Base-by-base conservation (phyloP, 108 stramenopile species). In the Bacterosira constricta region DNA sequence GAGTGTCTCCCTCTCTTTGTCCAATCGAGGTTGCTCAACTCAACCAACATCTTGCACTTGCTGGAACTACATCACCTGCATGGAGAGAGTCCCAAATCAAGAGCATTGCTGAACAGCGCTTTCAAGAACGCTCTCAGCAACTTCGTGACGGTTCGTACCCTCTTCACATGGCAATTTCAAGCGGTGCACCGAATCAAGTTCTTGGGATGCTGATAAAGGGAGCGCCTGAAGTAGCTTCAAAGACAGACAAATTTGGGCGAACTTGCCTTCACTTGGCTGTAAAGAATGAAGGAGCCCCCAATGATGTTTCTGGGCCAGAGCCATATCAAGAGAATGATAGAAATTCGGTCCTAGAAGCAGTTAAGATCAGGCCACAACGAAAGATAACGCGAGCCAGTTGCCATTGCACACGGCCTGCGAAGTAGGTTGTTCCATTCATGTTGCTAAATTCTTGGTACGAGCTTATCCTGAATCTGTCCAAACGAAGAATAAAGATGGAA, bases 131-230 rank as follows among this genome's bases (percentile, higher is more conserved):
- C 31, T 66, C 52, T 27, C 38, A 15, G 9, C 76, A 77, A 56
- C 17, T 77, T 50, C 72, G 79, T 8, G 79, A 80, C 29, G 79
- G 79, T 36, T 61, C 55, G 0, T 80, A 38, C 31, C 79, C 79
- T 12, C 38, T 80, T 49, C 73, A 68, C 45, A 80, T 80, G 51
- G 79, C 79, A 7, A 54, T 80, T 35, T 17, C 37, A 27, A 67
- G 39, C 25, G 72, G 72, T 32, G 79, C 79, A 21, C 55, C 72
- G 6, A 35, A 45, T 2, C 2, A n/a, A 20, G 58, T 74, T 21
- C 23, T 80, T 23, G 51, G 68, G 29, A 77, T 60, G 50, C 45
- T 77, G 42, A 18, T 77, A n/a, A 31, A 37, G 30, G 63, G 42
- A 17, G 41, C 57, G 2, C 66, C 66, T 15, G 69, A 77, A 27